Evolutionary conservation across 2,329 filamentous ascomycete species (phyloP), one percentile per base, ranked within the genome.

Genomic region (Aspergillus versicolor): DNA sequence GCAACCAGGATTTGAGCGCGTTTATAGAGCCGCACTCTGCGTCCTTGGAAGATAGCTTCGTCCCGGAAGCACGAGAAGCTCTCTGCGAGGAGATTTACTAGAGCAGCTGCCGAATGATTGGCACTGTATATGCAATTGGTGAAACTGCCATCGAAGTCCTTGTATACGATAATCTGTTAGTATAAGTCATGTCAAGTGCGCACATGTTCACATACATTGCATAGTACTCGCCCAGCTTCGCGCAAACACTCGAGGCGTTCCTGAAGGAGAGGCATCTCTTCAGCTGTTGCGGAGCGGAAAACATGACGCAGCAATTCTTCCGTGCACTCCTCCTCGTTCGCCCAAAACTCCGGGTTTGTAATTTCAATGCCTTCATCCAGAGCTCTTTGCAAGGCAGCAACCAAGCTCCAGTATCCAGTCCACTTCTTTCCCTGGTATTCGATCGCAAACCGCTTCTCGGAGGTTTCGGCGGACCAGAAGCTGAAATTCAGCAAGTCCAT

Each of bases 401-500:
- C 91, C 55, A 99, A 77, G 72, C 92, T 96, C 88, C 90, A 96
- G 74, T 99, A 99, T 3, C 94, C 94, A 0, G 92, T 97, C 91
- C 92, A 97, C 56, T 76, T 85, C 73, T 85, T 88, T 27, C 86
- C 92, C 45, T 83, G 84, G 74, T 97, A 97, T 56, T 90, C 87
- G 42, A 99, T 83, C 9, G 89, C 84, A 73, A 93, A 99, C 11
- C 91, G 82, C 66, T 93, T 86, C 24, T 86, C 82, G 11, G 89
- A 87, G 3, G 73, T 68, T 58, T 81, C 75, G 52, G 90, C 88
- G 13, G 91, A 95, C 94, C 94, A 99, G 73, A 99, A 99, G 21
- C 88, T 95, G 71, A 97, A 99, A 72, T 99, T 99, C 50, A 99
- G 79, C 27, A 99, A 75, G 72, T 99, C 94, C 91, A 99, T 96